Base-by-base conservation (phyloP, 139 green algal genomes). In the Pycnococcus provasolii region DNA sequence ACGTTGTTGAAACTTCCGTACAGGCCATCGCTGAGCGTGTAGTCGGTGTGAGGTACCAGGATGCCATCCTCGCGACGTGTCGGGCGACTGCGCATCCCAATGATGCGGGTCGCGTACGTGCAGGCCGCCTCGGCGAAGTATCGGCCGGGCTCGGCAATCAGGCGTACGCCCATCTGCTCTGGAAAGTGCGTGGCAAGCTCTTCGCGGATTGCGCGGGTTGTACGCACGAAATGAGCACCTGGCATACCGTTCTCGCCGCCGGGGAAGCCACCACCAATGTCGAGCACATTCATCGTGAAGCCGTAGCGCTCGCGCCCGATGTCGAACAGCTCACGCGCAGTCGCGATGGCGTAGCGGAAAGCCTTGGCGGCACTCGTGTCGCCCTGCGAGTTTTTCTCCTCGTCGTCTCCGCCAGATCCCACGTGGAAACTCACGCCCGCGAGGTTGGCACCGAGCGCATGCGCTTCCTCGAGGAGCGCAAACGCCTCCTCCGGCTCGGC, bases 1-100 rank as follows among this genome's bases (percentile, higher is more conserved):
- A 95, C 73, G 69, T 87, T 96, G 86, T 99, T 99, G 79, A 99
- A 91, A 43, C 79, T 89, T 64, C 92, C 92, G 67, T 99, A 99
- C 50, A 99, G 78, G 41, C 92, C 92, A 66, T 98, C 92, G n/a
- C 64, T 75, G 44, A 84, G 73, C 78, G 78, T 96, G 83, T 96
- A 96, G 69, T 96, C 87, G n/a, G 70, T 68, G 66, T 11, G 5
- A 8, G 42, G 2, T 9, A 6, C 58, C 15, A 4, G 58, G 26
- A 40, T 39, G 2, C 39, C 48, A 2, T 26, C 15, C 2, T 37
- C 57, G 45, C 41, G 45, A 11, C 13, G 8, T 43, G 37, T 40
- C 45, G 50, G 50, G 50, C 84, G 72, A 66, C 81, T 68, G 26
- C 92, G 82, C 51, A 77, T 74, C 42, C 91, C 91, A 66, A 91